Conservation (phyloP, 331 rosid species). For the Dryas integrifolia region DNA sequence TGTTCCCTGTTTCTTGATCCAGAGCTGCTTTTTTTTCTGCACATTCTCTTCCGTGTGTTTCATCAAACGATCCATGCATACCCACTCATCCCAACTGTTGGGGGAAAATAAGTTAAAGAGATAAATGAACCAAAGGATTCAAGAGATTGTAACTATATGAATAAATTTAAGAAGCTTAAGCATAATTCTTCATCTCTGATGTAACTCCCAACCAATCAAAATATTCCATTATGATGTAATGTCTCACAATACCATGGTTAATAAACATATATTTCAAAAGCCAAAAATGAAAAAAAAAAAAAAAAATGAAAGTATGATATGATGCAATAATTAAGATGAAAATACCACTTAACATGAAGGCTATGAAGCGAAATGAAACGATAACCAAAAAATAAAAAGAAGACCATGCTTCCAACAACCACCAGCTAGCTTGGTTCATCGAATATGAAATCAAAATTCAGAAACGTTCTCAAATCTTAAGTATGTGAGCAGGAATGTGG, state of each 20-base stretch:
- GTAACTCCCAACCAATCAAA: neutral
- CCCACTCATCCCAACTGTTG: slow-evolving; percentile 97
- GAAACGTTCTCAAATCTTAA: slow-evolving; percentile 1
- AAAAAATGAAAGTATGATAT: neutral
- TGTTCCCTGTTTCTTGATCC: slow-evolving; percentile 30
- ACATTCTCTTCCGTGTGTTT: slow-evolving; percentile 57
- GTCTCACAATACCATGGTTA: neutral
- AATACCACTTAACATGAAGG: neutral
- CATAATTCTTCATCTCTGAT: slow-evolving; percentile 4
- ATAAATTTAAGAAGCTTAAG: slow-evolving; percentile 4
- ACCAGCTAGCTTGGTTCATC: slow-evolving; percentile 4
- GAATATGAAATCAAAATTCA: slow-evolving; percentile 3
- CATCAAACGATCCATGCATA: slow-evolving; percentile 54
- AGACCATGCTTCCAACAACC: slow-evolving; percentile 14
- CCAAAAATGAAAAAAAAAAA: too few species aligned
- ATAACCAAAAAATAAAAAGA: neutral
- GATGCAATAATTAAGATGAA: neutral
- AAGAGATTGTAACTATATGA: slow-evolving; percentile 7
- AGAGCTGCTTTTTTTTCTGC: slow-evolving; percentile 41
- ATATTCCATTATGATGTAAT: neutral
- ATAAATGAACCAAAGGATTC: slow-evolving; percentile 11
- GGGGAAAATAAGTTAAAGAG: slow-evolving; percentile 2
- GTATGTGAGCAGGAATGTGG: slow-evolving; percentile 10
- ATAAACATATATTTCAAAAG: neutral
- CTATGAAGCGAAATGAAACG: neutral